A percentile compares a stretch with the other conserved stretches of the same genome.
These are phyloP conservation scores for Kuraishia molischiana DNA, from an alignment of 805 yeast genomes.

Conservation along the genomic window DNA sequence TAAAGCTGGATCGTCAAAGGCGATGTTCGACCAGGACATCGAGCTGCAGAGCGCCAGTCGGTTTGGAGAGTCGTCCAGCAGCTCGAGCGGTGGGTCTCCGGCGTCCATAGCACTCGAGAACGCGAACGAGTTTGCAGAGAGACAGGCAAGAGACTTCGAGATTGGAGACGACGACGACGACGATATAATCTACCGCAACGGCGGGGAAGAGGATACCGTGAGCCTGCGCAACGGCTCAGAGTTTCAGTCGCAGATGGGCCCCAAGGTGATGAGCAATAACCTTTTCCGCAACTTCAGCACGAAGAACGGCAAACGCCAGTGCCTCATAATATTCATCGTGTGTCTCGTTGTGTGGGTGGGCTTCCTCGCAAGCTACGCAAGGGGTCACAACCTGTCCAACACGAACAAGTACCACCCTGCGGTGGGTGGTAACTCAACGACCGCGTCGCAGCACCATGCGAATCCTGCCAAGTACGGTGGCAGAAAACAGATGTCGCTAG, in stretches of 20 bases:
- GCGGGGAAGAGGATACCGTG: background rate
- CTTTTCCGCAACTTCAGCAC: background rate
- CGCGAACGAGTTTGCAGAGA: background rate
- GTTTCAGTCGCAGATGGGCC: background rate
- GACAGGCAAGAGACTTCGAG: constrained; percentile 1
- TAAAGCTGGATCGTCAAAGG: background rate
- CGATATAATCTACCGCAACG: constrained; percentile 16
- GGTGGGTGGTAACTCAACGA: background rate
- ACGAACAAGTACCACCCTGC: constrained; percentile 8
- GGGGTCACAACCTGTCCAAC: constrained; percentile 10
- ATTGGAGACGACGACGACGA: constrained; percentile 19
- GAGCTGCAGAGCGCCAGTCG: constrained; percentile 1
- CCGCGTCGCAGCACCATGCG: background rate
- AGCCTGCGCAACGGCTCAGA: background rate
- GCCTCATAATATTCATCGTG: constrained; percentile 6
- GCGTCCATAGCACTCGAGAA: constrained; percentile 1
- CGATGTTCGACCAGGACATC: constrained; percentile 2
- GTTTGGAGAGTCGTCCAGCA: background rate
- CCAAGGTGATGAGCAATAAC: background rate
- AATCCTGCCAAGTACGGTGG: constrained; percentile 1
- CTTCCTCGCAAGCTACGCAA: constrained; percentile 13
- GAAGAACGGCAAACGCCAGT: constrained; percentile 5
- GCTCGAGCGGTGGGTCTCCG: background rate
- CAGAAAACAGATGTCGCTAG: constrained; percentile 13
- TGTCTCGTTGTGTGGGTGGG: constrained; percentile 17